Evolutionary conservation across 2,329 filamentous ascomycete genomes (phyloP).

Genomic region (Penicillium crustosum): DNA sequence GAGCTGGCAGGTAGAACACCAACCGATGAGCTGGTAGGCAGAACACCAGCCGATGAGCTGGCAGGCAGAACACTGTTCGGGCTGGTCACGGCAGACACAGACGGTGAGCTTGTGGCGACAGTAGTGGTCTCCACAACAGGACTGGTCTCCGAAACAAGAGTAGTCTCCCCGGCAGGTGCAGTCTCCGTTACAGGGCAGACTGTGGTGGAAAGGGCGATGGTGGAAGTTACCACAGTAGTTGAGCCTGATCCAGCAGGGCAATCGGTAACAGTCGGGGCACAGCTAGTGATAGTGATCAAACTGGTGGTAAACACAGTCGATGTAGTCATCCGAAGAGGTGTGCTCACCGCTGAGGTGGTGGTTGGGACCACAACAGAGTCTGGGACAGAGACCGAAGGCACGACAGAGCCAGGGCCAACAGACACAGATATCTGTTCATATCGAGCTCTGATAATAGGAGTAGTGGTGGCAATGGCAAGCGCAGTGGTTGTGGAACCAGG

Average conservation of each 20-base stretch:
- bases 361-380: background rate
- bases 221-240: slow-evolving; percentile 54
- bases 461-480: slow-evolving; percentile 1
- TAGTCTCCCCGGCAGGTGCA: slow-evolving; percentile 22
- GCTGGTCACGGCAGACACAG: background rate
- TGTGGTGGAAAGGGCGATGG: slow-evolving; percentile 59
- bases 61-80: background rate
- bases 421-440: slow-evolving; percentile 25
- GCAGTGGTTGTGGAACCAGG: slow-evolving; percentile 19
- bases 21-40: background rate
- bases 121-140: slow-evolving; percentile 23
- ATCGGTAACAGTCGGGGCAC: slow-evolving; percentile 43
- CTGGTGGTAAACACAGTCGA: slow-evolving; percentile 42
- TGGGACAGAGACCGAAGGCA: slow-evolving; percentile 7
- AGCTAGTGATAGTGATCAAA: slow-evolving; percentile 42
- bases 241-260: slow-evolving; percentile 51
- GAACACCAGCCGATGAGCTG: background rate
- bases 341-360: slow-evolving; percentile 16
- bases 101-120: background rate
- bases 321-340: slow-evolving; percentile 32
- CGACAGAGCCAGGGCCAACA: slow-evolving; percentile 19
- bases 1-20: slow-evolving; percentile 2
- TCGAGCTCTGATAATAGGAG: slow-evolving; percentile 10
- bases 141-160: background rate
- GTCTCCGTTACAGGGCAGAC: slow-evolving; percentile 53